Conservation (phyloP, 768 basidiomycete species). For the Xerocomellus dryophilus region DNA sequence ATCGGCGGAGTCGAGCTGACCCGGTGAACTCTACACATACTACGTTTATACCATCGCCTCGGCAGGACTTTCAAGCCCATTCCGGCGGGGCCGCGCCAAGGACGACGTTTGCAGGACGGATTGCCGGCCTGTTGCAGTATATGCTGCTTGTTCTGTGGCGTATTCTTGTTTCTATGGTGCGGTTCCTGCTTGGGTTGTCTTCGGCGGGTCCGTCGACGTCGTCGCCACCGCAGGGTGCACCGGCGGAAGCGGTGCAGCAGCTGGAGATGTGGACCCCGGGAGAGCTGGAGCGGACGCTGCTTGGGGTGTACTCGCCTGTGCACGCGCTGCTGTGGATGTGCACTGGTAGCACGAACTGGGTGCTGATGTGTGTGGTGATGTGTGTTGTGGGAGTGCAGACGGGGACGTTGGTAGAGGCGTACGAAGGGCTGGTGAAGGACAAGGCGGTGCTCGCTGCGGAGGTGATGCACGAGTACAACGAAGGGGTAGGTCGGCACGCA, state of each 20-base stretch:
- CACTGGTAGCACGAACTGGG: conserved; percentile 71
- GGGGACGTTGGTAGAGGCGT: conserved; percentile 36
- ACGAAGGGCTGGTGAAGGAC: conserved; percentile 69
- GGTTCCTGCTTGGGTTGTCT: conserved; percentile 65
- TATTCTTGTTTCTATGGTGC: conserved; percentile 52
- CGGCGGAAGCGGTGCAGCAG: conserved; percentile 61
- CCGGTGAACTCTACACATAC: conserved; percentile 70
- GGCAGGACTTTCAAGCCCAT: conserved; percentile 13
- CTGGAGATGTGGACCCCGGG: conserved; percentile 77
- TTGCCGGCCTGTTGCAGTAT: conserved; percentile 28
- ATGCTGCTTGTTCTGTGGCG: conserved; percentile 46
- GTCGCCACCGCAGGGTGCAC: conserved; percentile 35
- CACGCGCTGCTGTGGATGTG: conserved; percentile 74
- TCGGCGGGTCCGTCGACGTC: conserved; percentile 39
- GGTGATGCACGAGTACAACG: conserved; percentile 82
- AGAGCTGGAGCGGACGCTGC: conserved; percentile 64
- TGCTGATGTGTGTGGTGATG: conserved; percentile 69
- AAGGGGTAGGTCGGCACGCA: conserved; percentile 50
- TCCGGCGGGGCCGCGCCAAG: conserved; percentile 39
- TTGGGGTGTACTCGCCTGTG: conserved; percentile 75
- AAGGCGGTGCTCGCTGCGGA: conserved; percentile 71
- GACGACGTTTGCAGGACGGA: conserved; percentile 45
- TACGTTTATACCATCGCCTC: conserved; percentile 54
- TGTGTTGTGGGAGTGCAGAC: conserved; percentile 63
- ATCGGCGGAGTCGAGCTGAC: conserved; percentile 48